Percentiles rank a stretch among this genome's conserved stretches.
Evolutionary conservation across 257 asterid species (phyloP).

Genomic region (Solanum medicagineum): DNA sequence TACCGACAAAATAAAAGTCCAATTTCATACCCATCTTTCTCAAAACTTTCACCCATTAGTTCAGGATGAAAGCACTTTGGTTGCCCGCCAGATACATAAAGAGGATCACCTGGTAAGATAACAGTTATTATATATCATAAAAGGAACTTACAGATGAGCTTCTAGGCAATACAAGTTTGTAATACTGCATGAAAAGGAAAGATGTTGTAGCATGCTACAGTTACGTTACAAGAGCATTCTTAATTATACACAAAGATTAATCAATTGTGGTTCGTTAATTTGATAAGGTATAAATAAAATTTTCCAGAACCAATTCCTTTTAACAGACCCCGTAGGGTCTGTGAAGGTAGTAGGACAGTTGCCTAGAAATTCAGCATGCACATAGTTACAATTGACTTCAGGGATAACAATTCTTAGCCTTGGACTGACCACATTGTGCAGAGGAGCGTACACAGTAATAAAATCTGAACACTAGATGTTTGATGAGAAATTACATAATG

Average conservation of each 20-base stretch:
- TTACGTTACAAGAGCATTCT: background rate
- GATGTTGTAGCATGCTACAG: background rate
- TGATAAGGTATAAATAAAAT: background rate
- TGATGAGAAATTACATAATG: background rate
- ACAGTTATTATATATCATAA: background rate
- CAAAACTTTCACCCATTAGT: slow-evolving; percentile 36
- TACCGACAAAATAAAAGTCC: background rate
- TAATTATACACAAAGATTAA: background rate
- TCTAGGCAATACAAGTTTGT: background rate
- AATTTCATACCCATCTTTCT: slow-evolving; percentile 68
- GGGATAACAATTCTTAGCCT: background rate
- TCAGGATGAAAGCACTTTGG: slow-evolving; percentile 44
- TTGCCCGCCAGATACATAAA: slow-evolving; percentile 63
- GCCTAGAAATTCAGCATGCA: background rate
- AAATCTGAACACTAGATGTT: background rate
- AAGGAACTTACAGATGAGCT: background rate
- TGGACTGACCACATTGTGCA: background rate
- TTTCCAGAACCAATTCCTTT: background rate
- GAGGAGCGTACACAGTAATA: background rate
- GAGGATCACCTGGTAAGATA: slow-evolving; percentile 69
- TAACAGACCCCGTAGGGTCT: background rate
- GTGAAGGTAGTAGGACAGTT: background rate
- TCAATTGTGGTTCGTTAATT: background rate
- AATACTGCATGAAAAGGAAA: background rate
- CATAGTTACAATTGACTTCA: background rate